These are phyloP conservation scores for Biancaea sappan DNA, from an alignment of 306 rosid genomes.

Conservation along the genomic window DNA sequence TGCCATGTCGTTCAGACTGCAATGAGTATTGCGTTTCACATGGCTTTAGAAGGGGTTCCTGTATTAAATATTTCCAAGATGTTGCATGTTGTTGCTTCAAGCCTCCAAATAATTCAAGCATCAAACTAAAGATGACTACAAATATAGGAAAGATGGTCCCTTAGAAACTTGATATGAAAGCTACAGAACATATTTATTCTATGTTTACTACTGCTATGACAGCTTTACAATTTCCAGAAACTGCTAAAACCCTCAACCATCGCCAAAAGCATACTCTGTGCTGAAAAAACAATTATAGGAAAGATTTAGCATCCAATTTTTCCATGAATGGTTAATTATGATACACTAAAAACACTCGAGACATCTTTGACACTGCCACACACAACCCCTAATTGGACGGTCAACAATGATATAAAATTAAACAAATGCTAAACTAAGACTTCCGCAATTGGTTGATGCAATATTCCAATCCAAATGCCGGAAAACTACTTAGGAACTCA, in stretches of 20 bases:
- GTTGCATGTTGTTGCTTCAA: no score
- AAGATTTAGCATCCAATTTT: conserved; percentile 10
- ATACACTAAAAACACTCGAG: neutral
- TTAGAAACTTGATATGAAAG: conserved; percentile 34
- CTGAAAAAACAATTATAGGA: neutral
- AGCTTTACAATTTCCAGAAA: conserved; percentile 1
- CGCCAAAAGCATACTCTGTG: neutral
- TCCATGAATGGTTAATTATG: conserved; percentile 6
- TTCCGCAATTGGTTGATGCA: conserved; percentile 17
- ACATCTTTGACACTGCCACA: neutral
- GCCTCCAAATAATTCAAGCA: no score
- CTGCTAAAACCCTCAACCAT: neutral
- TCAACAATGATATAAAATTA: conserved; percentile 13
- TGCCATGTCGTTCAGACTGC: no score
- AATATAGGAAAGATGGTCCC: conserved; percentile 34
- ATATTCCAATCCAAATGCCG: conserved; percentile 57
- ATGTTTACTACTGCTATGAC: conserved; percentile 5
- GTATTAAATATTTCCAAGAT: no score
- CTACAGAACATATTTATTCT: conserved; percentile 19
- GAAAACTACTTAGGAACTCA: conserved; percentile 58
- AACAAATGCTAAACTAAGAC: conserved; percentile 2
- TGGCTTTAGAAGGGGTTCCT: no score
- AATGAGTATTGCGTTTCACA: no score
- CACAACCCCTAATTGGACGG: neutral
- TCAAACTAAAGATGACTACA: conserved; percentile 38